Percentiles rank a stretch among this genome's conserved stretches.
phyloP scores from a whole-genome alignment of 116 monocot species.

The Dioscorea cayenensis region DNA sequence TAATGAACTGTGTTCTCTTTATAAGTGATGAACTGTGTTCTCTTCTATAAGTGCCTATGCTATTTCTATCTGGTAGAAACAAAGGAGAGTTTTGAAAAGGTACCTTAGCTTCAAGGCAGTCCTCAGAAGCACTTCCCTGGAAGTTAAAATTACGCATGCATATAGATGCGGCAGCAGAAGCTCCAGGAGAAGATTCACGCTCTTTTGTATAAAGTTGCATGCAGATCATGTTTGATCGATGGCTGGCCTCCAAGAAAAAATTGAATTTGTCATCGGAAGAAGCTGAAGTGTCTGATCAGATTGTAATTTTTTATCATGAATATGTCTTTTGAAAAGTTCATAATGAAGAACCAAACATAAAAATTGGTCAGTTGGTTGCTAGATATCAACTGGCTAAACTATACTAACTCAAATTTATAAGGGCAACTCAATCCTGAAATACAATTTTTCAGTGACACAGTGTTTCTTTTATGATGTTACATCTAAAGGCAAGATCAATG shows the following conservation, averaged over 20 bases:
- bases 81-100: neutral
- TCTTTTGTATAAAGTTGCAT: slow-evolving; percentile 88
- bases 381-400: neutral
- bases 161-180: slow-evolving; percentile 69
- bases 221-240: slow-evolving; percentile 75
- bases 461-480: too few relatives aligned
- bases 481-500: too few relatives aligned
- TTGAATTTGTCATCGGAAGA: slow-evolving; percentile 48
- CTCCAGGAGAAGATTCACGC: slow-evolving; percentile 56
- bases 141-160: slow-evolving; percentile 42
- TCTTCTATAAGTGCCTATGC: neutral
- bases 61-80: neutral
- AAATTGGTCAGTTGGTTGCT: neutral
- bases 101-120: slow-evolving; percentile 49
- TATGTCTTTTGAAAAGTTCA: slow-evolving; percentile 2
- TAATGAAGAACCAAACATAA: neutral
- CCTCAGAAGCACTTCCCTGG: slow-evolving; percentile 31
- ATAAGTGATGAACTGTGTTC: neutral
- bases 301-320: slow-evolving; percentile 22
- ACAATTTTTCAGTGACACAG: too few relatives aligned
- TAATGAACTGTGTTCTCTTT: neutral
- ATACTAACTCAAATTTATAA: neutral
- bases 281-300: slow-evolving; percentile 53
- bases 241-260: slow-evolving; percentile 65
- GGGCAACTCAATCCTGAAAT: too few relatives aligned